Conservation (phyloP, 2,329 filamentous ascomycete genomes). For the Ophiostoma australiae region DNA sequence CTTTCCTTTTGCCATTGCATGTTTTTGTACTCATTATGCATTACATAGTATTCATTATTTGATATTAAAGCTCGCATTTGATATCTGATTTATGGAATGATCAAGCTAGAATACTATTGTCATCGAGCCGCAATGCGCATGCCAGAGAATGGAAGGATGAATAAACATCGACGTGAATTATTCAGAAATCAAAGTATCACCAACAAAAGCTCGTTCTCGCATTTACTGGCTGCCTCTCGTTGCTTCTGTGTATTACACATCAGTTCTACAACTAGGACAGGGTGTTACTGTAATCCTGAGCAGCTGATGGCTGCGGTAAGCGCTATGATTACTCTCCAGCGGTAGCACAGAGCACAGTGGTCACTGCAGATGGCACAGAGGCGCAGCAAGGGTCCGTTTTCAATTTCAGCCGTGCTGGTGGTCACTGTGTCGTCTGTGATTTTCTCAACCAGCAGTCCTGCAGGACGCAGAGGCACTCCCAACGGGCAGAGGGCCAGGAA, state of each 20-base stretch:
- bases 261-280: background rate
- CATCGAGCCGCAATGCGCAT: background rate
- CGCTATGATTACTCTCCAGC: background rate
- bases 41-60: background rate
- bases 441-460: background rate
- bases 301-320: background rate
- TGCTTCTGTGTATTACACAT: conserved; percentile 1
- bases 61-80: background rate
- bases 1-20: background rate
- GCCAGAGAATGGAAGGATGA: background rate
- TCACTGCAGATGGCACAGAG: background rate
- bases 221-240: conserved; percentile 13
- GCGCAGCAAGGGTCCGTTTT: conserved; percentile 3
- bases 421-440: background rate
- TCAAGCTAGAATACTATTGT: background rate
- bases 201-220: background rate
- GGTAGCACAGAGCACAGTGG: background rate
- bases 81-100: background rate
- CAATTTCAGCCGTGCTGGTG: background rate
- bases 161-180: background rate
- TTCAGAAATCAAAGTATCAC: background rate
- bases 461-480: background rate
- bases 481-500: background rate
- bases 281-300: background rate
- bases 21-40: background rate